Conservation (phyloP, 1,284 basidiomycete species). For the Cutaneotrichosporon spelunceum region DNA sequence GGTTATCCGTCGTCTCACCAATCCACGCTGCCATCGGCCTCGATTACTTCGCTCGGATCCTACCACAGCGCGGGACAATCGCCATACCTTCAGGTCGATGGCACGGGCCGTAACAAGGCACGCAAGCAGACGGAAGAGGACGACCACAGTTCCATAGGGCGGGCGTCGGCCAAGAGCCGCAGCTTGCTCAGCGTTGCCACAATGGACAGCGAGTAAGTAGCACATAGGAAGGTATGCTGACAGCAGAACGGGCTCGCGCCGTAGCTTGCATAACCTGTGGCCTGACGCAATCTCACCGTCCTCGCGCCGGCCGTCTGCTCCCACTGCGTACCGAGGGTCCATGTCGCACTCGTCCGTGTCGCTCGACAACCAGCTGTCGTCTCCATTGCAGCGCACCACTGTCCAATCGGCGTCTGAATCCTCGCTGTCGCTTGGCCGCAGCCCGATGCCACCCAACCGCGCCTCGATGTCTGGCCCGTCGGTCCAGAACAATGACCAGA, state of each 20-base stretch:
- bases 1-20: background rate
- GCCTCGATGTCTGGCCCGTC: background rate
- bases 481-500: constrained; percentile 12
- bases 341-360: constrained; percentile 76
- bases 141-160: constrained; percentile 80
- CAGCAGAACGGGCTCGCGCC: constrained; percentile 61
- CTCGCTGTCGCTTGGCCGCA: constrained; percentile 19
- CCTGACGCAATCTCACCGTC: constrained; percentile 16
- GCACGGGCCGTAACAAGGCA: constrained; percentile 62
- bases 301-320: constrained; percentile 25
- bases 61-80: constrained; percentile 10
- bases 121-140: constrained; percentile 79
- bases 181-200: constrained; percentile 46
- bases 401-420: constrained; percentile 51
- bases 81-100: constrained; percentile 7
- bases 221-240: constrained; percentile 42
- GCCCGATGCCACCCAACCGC: constrained; percentile 3
- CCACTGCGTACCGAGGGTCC: constrained; percentile 55
- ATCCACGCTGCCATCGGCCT: background rate
- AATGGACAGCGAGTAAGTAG: constrained; percentile 43
- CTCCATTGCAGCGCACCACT: constrained; percentile 70
- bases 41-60: constrained; percentile 15
- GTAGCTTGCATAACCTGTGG: constrained; percentile 50
- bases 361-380: constrained; percentile 71
- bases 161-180: constrained; percentile 60